These are phyloP conservation scores for Leucocoprinus sp. DNA, from an alignment of 768 basidiomycete species.

Conservation along the genomic window DNA sequence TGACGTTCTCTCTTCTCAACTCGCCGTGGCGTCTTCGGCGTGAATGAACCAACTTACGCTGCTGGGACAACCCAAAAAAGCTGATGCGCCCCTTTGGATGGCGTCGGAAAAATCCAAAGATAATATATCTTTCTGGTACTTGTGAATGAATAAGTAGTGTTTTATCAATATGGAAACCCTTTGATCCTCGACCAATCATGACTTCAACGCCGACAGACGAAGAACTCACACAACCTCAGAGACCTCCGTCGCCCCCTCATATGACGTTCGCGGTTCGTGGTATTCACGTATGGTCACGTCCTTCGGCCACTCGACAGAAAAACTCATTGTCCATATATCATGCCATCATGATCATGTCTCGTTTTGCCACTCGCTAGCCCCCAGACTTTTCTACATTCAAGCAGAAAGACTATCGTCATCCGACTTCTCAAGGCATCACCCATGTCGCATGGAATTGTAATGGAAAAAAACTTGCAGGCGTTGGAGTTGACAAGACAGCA, in stretches of 20 bases:
- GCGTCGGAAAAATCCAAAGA: too few relatives aligned
- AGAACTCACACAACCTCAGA: slow-evolving; percentile 45
- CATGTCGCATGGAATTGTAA: slow-evolving; percentile 84
- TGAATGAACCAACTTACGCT: too few relatives aligned
- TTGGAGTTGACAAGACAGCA: slow-evolving; percentile 71
- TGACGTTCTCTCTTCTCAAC: too few relatives aligned
- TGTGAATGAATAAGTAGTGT: too few relatives aligned
- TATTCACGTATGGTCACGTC: slow-evolving; percentile 52
- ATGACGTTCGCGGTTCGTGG: slow-evolving; percentile 64
- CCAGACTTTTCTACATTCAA: slow-evolving; percentile 77
- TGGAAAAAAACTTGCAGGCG: slow-evolving; percentile 73
- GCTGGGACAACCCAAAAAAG: too few relatives aligned
- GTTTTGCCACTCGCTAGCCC: slow-evolving; percentile 34
- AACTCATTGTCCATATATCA: slow-evolving; percentile 16
- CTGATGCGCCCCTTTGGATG: too few relatives aligned
- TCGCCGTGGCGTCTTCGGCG: too few relatives aligned
- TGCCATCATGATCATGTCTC: slow-evolving; percentile 7
- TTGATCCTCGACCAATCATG: slow-evolving; percentile 1
- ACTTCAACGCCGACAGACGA: slow-evolving; percentile 26
- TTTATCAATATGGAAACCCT: too few relatives aligned
- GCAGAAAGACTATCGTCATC: slow-evolving; percentile 64
- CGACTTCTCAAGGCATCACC: slow-evolving; percentile 57
- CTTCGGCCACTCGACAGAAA: slow-evolving; percentile 7
- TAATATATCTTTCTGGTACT: too few relatives aligned
- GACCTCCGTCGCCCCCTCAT: slow-evolving; percentile 63